Conservation (phyloP, 2,329 filamentous ascomycete genomes). For the Verticillium zaregamsianum region DNA sequence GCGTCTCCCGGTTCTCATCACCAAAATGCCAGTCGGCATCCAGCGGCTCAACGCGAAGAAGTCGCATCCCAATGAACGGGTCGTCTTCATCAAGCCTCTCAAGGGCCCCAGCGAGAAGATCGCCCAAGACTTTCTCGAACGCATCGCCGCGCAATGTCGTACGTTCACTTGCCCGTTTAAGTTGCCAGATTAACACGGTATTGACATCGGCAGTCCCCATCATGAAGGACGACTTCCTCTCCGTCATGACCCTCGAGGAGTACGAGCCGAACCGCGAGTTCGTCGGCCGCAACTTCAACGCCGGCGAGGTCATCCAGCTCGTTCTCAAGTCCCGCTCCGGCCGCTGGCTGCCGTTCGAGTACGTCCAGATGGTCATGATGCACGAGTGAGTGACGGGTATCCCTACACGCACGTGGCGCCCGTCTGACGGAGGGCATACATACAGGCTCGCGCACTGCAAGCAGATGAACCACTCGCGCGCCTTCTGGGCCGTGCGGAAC, state of each 20-base stretch:
- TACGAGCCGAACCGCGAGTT: constrained; percentile 79
- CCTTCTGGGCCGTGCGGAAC: constrained; percentile 78
- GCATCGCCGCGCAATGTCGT: constrained; percentile 78
- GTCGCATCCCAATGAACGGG: constrained; percentile 70
- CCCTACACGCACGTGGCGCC: no score
- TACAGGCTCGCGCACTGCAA: constrained; percentile 72
- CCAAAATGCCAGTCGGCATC: constrained; percentile 71
- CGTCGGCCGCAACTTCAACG: constrained; percentile 85
- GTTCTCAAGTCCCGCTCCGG: constrained; percentile 66
- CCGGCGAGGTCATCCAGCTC: constrained; percentile 80
- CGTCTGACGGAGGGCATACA: no score
- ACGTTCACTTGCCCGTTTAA: constrained; percentile 16
- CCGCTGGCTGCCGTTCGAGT: constrained; percentile 74
- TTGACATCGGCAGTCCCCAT: constrained; percentile 50
- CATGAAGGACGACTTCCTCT: constrained; percentile 62
- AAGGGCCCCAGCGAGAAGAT: constrained; percentile 57
- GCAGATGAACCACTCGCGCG: constrained; percentile 83
- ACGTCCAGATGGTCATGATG: constrained; percentile 95
- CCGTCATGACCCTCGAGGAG: constrained; percentile 71
- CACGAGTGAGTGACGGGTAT: constrained; percentile 53
- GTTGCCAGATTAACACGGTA: neutral
- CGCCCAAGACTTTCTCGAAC: constrained; percentile 68
- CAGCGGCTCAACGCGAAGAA: constrained; percentile 73
- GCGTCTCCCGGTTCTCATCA: neutral
- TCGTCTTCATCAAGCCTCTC: constrained; percentile 82